A percentile compares a stretch with the other conserved stretches of the same genome.
These are phyloP conservation scores for Sordaria brevicollis DNA, from an alignment of 495 filamentous ascomycete species.

Conservation along the genomic window DNA sequence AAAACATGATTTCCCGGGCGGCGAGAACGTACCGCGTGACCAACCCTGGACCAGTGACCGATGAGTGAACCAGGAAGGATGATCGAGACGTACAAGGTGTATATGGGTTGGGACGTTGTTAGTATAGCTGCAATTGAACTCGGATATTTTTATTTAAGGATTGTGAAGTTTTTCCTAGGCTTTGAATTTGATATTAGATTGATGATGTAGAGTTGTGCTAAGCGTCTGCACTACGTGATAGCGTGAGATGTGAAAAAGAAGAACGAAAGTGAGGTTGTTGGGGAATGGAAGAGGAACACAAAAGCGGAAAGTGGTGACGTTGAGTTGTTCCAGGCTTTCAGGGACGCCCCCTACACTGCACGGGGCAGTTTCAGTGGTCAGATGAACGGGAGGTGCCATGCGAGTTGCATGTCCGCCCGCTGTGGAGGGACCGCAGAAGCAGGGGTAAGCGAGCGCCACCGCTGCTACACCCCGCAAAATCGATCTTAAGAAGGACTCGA, in stretches of 20 bases:
- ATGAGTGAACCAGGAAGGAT: not conserved
- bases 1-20: not conserved
- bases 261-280: not conserved
- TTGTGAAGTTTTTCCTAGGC: not conserved
- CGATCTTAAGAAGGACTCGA: too few species aligned
- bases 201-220: not conserved
- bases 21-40: conserved; percentile 11
- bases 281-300: not conserved
- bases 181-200: not conserved
- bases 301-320: not conserved
- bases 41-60: not conserved
- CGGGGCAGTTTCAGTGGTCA: not conserved
- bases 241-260: not conserved
- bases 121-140: not conserved
- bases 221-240: not conserved
- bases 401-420: not conserved
- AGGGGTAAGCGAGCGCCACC: not conserved
- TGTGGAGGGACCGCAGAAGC: not conserved
- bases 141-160: too few species aligned
- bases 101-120: not conserved
- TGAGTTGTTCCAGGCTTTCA: not conserved
- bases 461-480: not conserved
- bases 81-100: not conserved
- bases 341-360: not conserved
- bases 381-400: not conserved